A percentile compares a stretch with the other conserved stretches of the same genome.
Evolutionary conservation across 2,329 filamentous ascomycete genomes (phyloP).

Genomic region (Paraphaeosphaeria minitans): DNA sequence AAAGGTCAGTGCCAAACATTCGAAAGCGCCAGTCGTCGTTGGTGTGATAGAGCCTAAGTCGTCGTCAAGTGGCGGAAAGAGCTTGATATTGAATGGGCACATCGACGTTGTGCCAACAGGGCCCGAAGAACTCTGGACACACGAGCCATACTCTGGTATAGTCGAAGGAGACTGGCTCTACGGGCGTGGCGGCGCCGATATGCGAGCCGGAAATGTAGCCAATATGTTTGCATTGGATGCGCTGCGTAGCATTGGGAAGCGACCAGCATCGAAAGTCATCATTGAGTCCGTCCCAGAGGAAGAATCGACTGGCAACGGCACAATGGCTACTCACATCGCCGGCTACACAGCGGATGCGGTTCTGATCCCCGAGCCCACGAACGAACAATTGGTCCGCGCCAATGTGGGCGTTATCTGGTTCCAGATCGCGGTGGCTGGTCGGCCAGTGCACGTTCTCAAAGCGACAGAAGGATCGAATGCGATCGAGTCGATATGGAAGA

Average conservation of each 20-base stretch:
- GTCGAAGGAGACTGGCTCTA: conserved; percentile 30
- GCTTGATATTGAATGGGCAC: conserved; percentile 27
- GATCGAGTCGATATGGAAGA: conserved; percentile 24
- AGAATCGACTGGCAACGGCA: conserved; percentile 28
- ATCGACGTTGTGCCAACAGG: conserved; percentile 29
- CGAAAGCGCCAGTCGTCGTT: conserved; percentile 19
- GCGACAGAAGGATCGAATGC: conserved; percentile 26
- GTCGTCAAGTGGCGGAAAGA: conserved; percentile 14
- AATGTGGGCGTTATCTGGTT: conserved; percentile 31
- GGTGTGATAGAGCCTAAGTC: conserved; percentile 18
- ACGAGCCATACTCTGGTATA: conserved; percentile 23
- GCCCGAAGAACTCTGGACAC: conserved; percentile 24
- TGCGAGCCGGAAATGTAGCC: conserved; percentile 24
- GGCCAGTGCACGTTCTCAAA: conserved; percentile 24
- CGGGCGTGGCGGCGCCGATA: conserved; percentile 24
- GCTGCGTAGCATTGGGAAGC: conserved; percentile 24
- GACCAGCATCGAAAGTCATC: conserved; percentile 26
- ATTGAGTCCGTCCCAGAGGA: conserved; percentile 28
- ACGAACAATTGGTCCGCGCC: conserved; percentile 26
- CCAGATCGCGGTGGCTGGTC: conserved; percentile 24
- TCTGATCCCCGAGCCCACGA: conserved; percentile 24
- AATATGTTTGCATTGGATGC: conserved; percentile 28
- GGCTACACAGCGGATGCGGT: conserved; percentile 27
- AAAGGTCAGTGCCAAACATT: conserved; percentile 18
- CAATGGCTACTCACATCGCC: conserved; percentile 24